These are phyloP conservation scores for Moniliophthora roreri DNA, from an alignment of 1,284 basidiomycete genomes.

Conservation along the genomic window DNA sequence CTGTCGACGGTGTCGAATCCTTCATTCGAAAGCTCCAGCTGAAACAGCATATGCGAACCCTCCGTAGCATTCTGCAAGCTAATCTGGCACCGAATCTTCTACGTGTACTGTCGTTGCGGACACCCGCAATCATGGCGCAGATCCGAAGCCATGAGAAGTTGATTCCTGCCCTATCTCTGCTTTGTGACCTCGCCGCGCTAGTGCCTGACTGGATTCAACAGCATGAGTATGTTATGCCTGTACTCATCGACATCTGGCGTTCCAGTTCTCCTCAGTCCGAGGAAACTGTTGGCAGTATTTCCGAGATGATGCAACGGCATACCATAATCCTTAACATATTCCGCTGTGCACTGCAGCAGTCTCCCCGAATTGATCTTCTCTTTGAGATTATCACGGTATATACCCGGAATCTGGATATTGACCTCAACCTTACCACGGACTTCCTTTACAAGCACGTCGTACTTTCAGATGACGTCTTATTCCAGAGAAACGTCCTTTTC, in stretches of 20 bases:
- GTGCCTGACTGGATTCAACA: constrained; percentile 75
- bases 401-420: constrained; percentile 80
- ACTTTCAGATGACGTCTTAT: constrained; percentile 57
- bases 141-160: constrained; percentile 59
- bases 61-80: constrained; percentile 80
- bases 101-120: constrained; percentile 70
- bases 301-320: constrained; percentile 64
- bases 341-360: constrained; percentile 66
- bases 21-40: constrained; percentile 81
- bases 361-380: constrained; percentile 81
- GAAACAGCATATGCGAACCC: constrained; percentile 74
- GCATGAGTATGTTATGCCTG: constrained; percentile 64
- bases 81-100: constrained; percentile 76
- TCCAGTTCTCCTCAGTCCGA: constrained; percentile 51
- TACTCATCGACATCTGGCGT: constrained; percentile 75
- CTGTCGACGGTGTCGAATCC: constrained; percentile 81
- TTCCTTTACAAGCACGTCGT: constrained; percentile 92
- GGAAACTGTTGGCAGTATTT: constrained; percentile 43
- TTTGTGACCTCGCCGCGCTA: constrained; percentile 74
- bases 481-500: constrained; percentile 82
- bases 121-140: constrained; percentile 58
- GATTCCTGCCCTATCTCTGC: constrained; percentile 72
- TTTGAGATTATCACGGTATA: constrained; percentile 89
- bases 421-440: constrained; percentile 78
- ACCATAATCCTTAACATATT: constrained; percentile 77